Conservation (phyloP, 2,329 filamentous ascomycete species). For the Fusarium buharicum region DNA sequence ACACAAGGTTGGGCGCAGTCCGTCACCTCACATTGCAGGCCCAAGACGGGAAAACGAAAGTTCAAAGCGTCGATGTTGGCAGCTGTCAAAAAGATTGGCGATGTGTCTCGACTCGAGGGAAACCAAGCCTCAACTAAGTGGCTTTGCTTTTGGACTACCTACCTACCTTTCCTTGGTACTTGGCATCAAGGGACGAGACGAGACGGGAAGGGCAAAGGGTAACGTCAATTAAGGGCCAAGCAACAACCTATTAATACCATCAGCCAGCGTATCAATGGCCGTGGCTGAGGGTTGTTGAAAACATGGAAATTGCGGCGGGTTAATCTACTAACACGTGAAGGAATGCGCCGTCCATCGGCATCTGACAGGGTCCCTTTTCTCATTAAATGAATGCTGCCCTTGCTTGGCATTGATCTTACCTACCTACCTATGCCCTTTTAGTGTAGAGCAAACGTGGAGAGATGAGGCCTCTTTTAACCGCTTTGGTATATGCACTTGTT, state of each 20-base stretch:
- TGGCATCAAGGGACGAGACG: slow-evolving; percentile 4
- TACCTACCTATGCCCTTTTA: slow-evolving; percentile 3
- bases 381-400: slow-evolving; percentile 27
- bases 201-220: not conserved
- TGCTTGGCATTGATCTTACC: slow-evolving; percentile 28
- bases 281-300: slow-evolving; percentile 29
- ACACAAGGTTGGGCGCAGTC: slow-evolving; percentile 13
- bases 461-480: not conserved
- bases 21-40: slow-evolving; percentile 34
- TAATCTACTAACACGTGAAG: slow-evolving; percentile 32
- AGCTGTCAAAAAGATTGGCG: slow-evolving; percentile 28
- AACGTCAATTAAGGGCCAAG: slow-evolving; percentile 6
- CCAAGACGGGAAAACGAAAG: slow-evolving; percentile 19
- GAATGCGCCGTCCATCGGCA: slow-evolving; percentile 24
- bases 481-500: not conserved
- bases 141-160: not conserved
- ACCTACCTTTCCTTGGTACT: no score
- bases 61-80: slow-evolving; percentile 18
- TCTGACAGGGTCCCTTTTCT: slow-evolving; percentile 30
- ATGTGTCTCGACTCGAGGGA: slow-evolving; percentile 31
- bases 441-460: not conserved
- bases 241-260: slow-evolving; percentile 16
- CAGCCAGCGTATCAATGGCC: slow-evolving; percentile 16
- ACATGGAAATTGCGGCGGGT: slow-evolving; percentile 28
- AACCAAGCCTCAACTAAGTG: slow-evolving; percentile 24